These are phyloP conservation scores for Tuber calosporum DNA, from an alignment of 495 filamentous ascomycete genomes.

Conservation along the genomic window DNA sequence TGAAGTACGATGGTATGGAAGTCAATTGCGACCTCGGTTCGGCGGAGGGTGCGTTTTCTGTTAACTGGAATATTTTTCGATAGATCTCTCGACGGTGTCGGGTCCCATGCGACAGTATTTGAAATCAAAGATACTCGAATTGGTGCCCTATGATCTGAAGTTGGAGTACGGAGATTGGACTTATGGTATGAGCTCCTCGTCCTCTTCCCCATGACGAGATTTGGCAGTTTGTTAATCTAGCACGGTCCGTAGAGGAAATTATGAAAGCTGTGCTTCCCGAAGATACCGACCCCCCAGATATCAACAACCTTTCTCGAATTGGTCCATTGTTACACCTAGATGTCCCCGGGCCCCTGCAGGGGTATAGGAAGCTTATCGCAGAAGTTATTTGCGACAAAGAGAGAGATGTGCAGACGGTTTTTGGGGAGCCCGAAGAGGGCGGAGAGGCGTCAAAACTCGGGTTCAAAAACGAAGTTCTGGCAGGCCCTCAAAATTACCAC, in stretches of 20 bases:
- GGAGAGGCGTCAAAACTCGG: constrained; percentile 73
- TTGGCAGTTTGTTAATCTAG: background rate
- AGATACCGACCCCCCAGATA: constrained; percentile 56
- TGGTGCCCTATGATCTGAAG: constrained; percentile 64
- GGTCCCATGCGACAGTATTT: constrained; percentile 58
- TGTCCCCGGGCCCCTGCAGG: constrained; percentile 63
- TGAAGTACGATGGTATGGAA: constrained; percentile 59
- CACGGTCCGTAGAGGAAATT: constrained; percentile 59
- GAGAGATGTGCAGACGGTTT: constrained; percentile 66
- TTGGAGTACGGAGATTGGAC: constrained; percentile 80
- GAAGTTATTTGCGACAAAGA: constrained; percentile 83
- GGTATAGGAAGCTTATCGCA: constrained; percentile 72
- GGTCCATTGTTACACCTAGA: constrained; percentile 90
- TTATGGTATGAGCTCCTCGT: constrained; percentile 54
- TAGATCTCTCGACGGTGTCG: constrained; percentile 70
- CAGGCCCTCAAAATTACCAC: constrained; percentile 67
- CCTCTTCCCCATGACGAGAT: background rate
- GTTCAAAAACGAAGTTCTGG: constrained; percentile 65
- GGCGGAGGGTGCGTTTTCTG: background rate
- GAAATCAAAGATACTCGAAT: constrained; percentile 53
- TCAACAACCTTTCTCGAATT: constrained; percentile 56
- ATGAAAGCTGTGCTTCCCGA: constrained; percentile 68
- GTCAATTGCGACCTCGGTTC: background rate
- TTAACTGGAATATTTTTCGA: background rate
- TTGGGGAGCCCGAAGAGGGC: constrained; percentile 83